Percentiles rank a stretch among this genome's conserved stretches.
Conservation (phyloP, 345 rosid species). For the Physaria fendleri region DNA sequence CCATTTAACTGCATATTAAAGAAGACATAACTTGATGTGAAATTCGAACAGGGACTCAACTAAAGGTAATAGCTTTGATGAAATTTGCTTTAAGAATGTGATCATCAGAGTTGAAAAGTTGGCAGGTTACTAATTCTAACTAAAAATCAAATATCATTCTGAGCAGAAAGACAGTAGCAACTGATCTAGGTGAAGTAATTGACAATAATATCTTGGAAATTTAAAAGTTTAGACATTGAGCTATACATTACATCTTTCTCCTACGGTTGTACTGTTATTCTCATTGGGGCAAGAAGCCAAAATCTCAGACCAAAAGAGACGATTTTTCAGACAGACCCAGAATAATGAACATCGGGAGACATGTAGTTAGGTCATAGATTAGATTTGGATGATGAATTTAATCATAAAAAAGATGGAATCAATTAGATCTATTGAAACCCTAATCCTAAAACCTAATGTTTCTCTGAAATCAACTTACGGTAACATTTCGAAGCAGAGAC, state of each 20-base stretch:
- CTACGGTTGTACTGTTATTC: background rate
- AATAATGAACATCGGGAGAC: background rate
- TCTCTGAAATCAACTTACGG: conserved; percentile 20
- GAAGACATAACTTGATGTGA: background rate
- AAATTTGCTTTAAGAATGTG: background rate
- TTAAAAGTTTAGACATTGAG: background rate
- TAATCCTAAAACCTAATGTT: background rate
- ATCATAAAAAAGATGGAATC: background rate
- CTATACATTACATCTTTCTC: background rate
- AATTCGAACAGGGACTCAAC: background rate
- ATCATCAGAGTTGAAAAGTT: background rate
- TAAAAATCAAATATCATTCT: too few species aligned
- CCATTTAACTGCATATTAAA: conserved; percentile 37
- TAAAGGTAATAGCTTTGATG: background rate
- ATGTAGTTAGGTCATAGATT: background rate
- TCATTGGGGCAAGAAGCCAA: background rate
- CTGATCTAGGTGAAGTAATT: background rate
- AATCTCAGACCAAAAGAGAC: background rate
- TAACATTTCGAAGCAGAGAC: conserved; percentile 29
- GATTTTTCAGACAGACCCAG: background rate
- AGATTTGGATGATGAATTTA: background rate
- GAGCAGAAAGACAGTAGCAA: too few species aligned
- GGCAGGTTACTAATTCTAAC: too few species aligned
- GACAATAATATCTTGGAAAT: background rate
- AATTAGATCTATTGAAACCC: conserved; percentile 5